A percentile compares a stretch with the other conserved stretches of the same genome.
phyloP scores from a whole-genome alignment of 2,329 filamentous ascomycete species.

The Graphiopsis chlorocephala region DNA sequence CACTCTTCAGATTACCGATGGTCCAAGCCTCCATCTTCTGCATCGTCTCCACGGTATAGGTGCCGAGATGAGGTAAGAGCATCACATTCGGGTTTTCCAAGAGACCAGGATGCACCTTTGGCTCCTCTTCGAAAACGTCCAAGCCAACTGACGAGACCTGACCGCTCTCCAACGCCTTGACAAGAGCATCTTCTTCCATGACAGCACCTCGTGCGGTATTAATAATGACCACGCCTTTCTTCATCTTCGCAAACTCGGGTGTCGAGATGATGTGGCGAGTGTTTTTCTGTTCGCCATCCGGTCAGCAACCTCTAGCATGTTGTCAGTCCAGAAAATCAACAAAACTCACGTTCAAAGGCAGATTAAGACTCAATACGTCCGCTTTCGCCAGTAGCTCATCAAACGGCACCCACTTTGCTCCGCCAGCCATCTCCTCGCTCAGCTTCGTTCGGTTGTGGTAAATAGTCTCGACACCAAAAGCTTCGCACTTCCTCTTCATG shows the following conservation, averaged over 20 bases:
- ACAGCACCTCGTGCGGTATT: slow-evolving; percentile 82
- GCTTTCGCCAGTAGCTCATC: slow-evolving; percentile 67
- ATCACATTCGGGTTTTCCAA: slow-evolving; percentile 68
- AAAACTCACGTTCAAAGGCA: slow-evolving; percentile 71
- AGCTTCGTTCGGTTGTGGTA: slow-evolving; percentile 72
- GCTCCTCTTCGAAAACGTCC: slow-evolving; percentile 82
- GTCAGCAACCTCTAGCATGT: not conserved
- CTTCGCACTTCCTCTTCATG: slow-evolving; percentile 69
- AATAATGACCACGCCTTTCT: slow-evolving; percentile 70
- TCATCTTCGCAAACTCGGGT: slow-evolving; percentile 72
- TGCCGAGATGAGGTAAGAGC: slow-evolving; percentile 82
- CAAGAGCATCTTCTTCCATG: slow-evolving; percentile 77
- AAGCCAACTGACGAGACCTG: slow-evolving; percentile 69
- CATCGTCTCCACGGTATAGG: slow-evolving; percentile 68
- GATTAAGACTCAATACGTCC: slow-evolving; percentile 76
- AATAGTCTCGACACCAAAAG: slow-evolving; percentile 71
- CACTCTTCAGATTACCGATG: slow-evolving; percentile 66
- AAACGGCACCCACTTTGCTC: slow-evolving; percentile 68
- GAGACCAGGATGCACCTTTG: slow-evolving; percentile 69
- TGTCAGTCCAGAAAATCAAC: not conserved
- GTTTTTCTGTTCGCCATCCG: slow-evolving; percentile 46
- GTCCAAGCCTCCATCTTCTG: slow-evolving; percentile 70
- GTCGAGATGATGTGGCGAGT: slow-evolving; percentile 75
- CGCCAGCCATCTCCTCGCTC: slow-evolving; percentile 52
- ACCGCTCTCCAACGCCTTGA: slow-evolving; percentile 67